Evolutionary conservation across 768 basidiomycete species (phyloP), one percentile per base, ranked within the genome.

Genomic region (Amyloporia xantha): DNA sequence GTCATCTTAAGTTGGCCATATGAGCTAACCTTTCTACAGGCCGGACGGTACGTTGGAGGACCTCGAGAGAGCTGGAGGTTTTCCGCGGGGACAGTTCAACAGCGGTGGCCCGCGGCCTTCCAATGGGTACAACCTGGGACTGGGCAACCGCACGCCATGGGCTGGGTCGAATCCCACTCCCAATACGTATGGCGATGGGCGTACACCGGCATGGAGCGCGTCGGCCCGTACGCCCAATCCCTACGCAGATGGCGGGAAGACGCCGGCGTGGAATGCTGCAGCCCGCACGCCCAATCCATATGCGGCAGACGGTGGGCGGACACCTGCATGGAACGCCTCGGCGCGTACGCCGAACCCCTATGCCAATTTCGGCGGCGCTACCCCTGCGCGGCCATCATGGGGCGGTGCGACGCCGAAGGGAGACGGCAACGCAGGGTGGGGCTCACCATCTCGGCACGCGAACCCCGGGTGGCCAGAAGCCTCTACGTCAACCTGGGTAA

Each of bases 221-320:
- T 65, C 68, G 1, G 67, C 76, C 1, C 69, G 71, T 11, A 83
- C 81, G 2, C 82, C 82, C 10, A 81, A 81, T 53, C 78, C 79
- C 50, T 63, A 71, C 13, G 63, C 63, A 42, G 66, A 68, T 33
- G 70, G 73, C 27, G 69, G 76, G 9, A 69, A 70, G 53, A 78
- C 76, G 24, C 78, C 79, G 0, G 77, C 75, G 19, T 81, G 74
- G 79, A 69, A 67, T 48, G 65, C 68, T 4, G 64, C 68, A 0
- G 67, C 75, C 1, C 69, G 72, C 11, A 83, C 81, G 2, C 82
- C 82, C 6, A 81, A 81, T 54, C 78, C 80, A 0, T 73, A 77
- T 49, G 66, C 47, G 26, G 51, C 53, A 61, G 42, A 65, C 9
- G 27, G 61, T 43, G 21, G 56, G 43, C 17, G 50, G 50, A 55